Conservation (phyloP, 192 early-diverging fungal species). For the Gigaspora rosea region DNA sequence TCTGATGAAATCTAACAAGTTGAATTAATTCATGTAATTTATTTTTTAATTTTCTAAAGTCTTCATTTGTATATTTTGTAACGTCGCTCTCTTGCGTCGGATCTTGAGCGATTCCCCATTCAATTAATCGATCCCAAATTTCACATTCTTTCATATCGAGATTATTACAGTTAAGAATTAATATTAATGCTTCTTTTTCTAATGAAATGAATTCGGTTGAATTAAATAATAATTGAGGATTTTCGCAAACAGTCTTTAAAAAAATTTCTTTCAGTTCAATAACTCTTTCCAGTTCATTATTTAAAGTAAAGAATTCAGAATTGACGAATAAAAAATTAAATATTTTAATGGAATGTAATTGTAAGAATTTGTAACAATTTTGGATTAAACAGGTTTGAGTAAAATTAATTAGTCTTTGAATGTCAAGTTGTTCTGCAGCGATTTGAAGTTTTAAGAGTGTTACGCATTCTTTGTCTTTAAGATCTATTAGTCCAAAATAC, state of each 20-base stretch:
- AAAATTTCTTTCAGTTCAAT: not conserved
- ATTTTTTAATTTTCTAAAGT: not conserved
- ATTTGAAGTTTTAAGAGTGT: not conserved
- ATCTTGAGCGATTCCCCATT: not conserved
- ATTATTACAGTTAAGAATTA: not conserved
- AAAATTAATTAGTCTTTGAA: not conserved
- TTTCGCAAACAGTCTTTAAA: not conserved
- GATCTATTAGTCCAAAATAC: not conserved
- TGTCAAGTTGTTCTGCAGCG: not conserved
- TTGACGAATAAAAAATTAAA: not conserved
- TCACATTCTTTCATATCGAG: not conserved
- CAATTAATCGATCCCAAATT: not conserved
- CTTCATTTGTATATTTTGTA: not conserved
- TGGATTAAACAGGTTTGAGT: not conserved
- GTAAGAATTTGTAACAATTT: not conserved
- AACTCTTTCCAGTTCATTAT: not conserved
- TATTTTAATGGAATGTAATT: not conserved
- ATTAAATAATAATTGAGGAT: not conserved
- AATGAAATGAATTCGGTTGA: not conserved
- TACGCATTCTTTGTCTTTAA: not conserved
- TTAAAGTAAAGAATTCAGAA: too few species aligned
- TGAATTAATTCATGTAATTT: not conserved
- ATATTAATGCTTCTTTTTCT: not conserved
- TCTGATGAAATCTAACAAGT: conserved; percentile 3
- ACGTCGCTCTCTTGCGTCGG: not conserved